Percentiles rank a stretch among this genome's conserved stretches.
Evolutionary conservation across 495 filamentous ascomycete species (phyloP).

Genomic region (Schizothecium vesticola): DNA sequence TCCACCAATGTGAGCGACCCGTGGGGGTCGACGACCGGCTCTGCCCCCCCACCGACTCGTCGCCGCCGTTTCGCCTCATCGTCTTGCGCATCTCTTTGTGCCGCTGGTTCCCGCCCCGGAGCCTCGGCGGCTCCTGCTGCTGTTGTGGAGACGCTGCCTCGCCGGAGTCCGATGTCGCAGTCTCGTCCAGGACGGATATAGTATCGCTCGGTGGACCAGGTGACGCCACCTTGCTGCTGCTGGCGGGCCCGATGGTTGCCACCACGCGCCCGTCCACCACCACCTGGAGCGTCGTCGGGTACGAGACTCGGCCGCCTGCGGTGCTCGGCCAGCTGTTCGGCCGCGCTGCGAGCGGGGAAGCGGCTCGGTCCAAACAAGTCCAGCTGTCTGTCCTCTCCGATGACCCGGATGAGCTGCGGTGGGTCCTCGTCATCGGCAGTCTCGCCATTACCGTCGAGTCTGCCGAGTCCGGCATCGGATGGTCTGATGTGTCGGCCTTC

Average conservation of each 20-base stretch:
- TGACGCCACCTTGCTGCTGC: not conserved
- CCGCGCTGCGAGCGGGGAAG: slow-evolving; percentile 31
- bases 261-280: slow-evolving; percentile 9
- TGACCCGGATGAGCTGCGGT: slow-evolving; percentile 12
- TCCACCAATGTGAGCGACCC: not conserved
- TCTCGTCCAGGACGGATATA: slow-evolving; percentile 16
- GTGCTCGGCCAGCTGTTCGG: slow-evolving; percentile 31
- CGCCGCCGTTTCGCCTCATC: slow-evolving; percentile 14
- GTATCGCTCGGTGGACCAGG: slow-evolving; percentile 25
- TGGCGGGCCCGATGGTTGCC: slow-evolving; percentile 1
- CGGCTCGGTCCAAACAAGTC: slow-evolving; percentile 17
- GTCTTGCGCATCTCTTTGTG: slow-evolving; percentile 25
- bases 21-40: slow-evolving; percentile 15
- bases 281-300: slow-evolving; percentile 1
- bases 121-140: not conserved
- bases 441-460: not conserved
- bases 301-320: slow-evolving; percentile 12
- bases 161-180: slow-evolving; percentile 9
- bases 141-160: not conserved
- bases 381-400: slow-evolving; percentile 11
- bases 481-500: slow-evolving; percentile 8
- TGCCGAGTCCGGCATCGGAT: not conserved
- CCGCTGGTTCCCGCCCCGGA: not conserved
- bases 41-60: not conserved
- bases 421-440: slow-evolving; percentile 1